Conservation (phyloP, 441 rosid species). For the Aquilaria agallochum region DNA sequence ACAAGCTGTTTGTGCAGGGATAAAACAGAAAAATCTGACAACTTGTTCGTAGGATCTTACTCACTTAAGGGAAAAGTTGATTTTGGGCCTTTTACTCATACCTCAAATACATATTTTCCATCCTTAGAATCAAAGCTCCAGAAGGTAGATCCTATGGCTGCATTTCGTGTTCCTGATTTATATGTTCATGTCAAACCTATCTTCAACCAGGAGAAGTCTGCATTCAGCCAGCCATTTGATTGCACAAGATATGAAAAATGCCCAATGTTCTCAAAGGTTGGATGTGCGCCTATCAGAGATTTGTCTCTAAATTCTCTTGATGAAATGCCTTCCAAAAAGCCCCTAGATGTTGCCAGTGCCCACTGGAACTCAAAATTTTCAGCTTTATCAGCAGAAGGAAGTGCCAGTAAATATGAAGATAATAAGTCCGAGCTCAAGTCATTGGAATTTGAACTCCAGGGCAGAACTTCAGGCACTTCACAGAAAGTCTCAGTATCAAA, state of each 20-base stretch:
- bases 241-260: conserved; percentile 14
- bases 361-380: conserved; percentile 24
- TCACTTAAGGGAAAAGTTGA: conserved; percentile 27
- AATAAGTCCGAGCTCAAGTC: conserved; percentile 18
- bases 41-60: conserved; percentile 35
- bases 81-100: conserved; percentile 22
- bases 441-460: conserved; percentile 13
- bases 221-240: conserved; percentile 21
- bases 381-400: conserved; percentile 30
- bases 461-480: no score
- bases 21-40: conserved; percentile 15
- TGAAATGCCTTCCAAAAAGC: conserved; percentile 20
- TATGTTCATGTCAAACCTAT: conserved; percentile 15
- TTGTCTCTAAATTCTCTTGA: conserved; percentile 18
- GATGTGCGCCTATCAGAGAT: conserved; percentile 26
- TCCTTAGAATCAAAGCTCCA: conserved; percentile 16
- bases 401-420: conserved; percentile 24
- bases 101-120: conserved; percentile 20
- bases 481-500: conserved; percentile 16
- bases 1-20: conserved; percentile 24
- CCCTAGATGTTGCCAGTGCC: conserved; percentile 31
- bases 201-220: conserved; percentile 16
- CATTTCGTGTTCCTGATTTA: conserved; percentile 19
- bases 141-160: conserved; percentile 18
- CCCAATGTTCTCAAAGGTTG: conserved; percentile 25